Conservation (phyloP, 805 yeast genomes). For the Metschnikowia henanensis region DNA sequence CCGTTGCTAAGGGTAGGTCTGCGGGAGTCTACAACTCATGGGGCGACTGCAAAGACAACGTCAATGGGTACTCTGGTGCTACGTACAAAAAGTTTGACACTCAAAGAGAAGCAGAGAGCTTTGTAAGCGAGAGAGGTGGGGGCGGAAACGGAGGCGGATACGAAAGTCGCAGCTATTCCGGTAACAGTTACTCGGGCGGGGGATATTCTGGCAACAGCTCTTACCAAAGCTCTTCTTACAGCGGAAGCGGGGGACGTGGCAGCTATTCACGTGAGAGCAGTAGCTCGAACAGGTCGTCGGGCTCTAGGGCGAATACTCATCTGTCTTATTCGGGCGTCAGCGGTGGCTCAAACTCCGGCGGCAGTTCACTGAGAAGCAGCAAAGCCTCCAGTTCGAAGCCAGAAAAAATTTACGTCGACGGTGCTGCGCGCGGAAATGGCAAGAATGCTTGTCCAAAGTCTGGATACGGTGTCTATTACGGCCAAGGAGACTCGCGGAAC, state of each 20-base stretch:
- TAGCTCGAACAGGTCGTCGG: neutral
- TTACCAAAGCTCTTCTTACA: neutral
- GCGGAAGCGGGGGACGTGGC: neutral
- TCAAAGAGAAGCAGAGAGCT: constrained; percentile 48
- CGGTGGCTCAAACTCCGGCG: neutral
- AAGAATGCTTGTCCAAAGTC: constrained; percentile 33
- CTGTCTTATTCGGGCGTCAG: neutral
- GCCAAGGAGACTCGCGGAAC: constrained; percentile 53
- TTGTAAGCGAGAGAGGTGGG: constrained; percentile 21
- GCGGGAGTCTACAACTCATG: too few relatives aligned
- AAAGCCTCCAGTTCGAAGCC: neutral
- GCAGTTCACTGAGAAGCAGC: neutral
- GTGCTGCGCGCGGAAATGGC: constrained; percentile 70
- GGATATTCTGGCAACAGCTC: neutral
- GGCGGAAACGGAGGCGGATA: constrained; percentile 1
- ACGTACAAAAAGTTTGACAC: constrained; percentile 54
- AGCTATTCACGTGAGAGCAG: neutral
- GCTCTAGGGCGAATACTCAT: neutral
- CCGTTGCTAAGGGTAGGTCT: too few relatives aligned
- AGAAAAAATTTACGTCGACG: constrained; percentile 65
- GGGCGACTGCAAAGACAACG: constrained; percentile 30
- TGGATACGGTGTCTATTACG: constrained; percentile 81
- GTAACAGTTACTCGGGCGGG: neutral
- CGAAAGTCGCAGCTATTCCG: constrained; percentile 1
- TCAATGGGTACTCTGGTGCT: constrained; percentile 57